Conservation (phyloP, 345 rosid species). For the Lumnitzera littorea region DNA sequence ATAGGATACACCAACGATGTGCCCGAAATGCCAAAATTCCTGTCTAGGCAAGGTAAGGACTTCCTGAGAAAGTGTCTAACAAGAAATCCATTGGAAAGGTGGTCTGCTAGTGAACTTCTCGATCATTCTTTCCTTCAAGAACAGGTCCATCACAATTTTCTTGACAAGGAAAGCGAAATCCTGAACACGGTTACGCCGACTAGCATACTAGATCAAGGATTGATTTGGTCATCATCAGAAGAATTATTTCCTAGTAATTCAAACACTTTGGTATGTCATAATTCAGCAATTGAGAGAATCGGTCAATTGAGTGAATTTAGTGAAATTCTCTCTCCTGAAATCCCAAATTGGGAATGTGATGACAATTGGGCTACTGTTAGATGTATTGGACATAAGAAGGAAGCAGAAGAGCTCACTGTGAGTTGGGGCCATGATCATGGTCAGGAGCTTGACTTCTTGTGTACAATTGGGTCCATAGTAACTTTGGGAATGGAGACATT, state of each 20-base stretch:
- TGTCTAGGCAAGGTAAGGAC: slow-evolving; percentile 37
- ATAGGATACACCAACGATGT: slow-evolving; percentile 35
- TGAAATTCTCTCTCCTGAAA: not conserved
- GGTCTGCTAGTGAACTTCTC: slow-evolving; percentile 43
- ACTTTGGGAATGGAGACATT: no score
- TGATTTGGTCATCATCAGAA: slow-evolving; percentile 25
- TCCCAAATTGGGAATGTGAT: slow-evolving; percentile 27
- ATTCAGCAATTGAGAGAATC: slow-evolving; percentile 27
- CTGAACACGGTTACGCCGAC: slow-evolving; percentile 26
- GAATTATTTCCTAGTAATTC: slow-evolving; percentile 1
- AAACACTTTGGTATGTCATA: not conserved
- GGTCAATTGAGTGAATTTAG: slow-evolving; percentile 15
- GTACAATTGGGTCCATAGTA: no score
- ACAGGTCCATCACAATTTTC: not conserved
- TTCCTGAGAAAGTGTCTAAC: slow-evolving; percentile 45
- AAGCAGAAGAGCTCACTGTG: no score
- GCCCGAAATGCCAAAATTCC: slow-evolving; percentile 33
- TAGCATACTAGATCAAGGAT: slow-evolving; percentile 22
- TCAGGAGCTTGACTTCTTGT: no score
- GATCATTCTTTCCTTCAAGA: slow-evolving; percentile 27
- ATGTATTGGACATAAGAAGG: slow-evolving; percentile 3
- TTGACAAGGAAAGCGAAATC: not conserved
- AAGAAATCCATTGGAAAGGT: slow-evolving; percentile 37
- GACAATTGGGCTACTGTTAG: slow-evolving; percentile 45
- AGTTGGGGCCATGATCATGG: no score